Base-by-base conservation (phyloP, 495 filamentous ascomycete genomes). In the Aspergillus panamensis region DNA sequence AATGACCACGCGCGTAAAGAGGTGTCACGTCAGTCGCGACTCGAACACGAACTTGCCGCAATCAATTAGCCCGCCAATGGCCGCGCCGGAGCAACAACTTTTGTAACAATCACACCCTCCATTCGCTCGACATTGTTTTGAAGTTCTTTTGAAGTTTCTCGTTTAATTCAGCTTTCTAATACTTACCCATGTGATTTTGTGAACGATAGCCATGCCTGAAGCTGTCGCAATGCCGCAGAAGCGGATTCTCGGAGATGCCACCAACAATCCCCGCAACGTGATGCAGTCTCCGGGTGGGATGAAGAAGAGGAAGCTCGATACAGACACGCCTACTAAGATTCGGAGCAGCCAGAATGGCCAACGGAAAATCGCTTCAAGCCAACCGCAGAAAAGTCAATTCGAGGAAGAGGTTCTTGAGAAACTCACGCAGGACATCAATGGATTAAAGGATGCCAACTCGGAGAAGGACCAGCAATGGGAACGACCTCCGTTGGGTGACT, bases 381-480 rank as follows among this genome's bases (percentile, higher is more conserved):
- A 96, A 75, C 84, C 86, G 4, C 72, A 75, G 47, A 96, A 96
- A 73, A 95, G 90, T 69, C 83, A 86, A 55, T 99, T 99, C 64
- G 94, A 97, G 73, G 87, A 87, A 62, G 92, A 96, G 60, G 90
- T 96, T 12, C 80, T 98, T 51, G 93, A 96, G 77, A 96, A 92
- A 71, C 79, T 98, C 72, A 91, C 90, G 35, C 93, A 97, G 73
- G 91, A 96, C 69, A 91, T 97, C 39, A 83, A 75, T 13, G 90
- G 84, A 3, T 79, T 96, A 64, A 96, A 91, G 73, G 75, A 88
- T 64, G 87, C 78, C 66, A 96, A 94, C 67, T 78, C 89, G 3
- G 95, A 97, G 66, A 93, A 87, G 69, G 94, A 97, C 70, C 94
- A 99, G 72, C 84, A 91, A 62, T 99, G 94, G 94, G 83, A 85